A percentile compares a stretch with the other conserved stretches of the same genome.
These are phyloP conservation scores for Agastache rugosa DNA, from an alignment of 257 asterid species.

Conservation along the genomic window DNA sequence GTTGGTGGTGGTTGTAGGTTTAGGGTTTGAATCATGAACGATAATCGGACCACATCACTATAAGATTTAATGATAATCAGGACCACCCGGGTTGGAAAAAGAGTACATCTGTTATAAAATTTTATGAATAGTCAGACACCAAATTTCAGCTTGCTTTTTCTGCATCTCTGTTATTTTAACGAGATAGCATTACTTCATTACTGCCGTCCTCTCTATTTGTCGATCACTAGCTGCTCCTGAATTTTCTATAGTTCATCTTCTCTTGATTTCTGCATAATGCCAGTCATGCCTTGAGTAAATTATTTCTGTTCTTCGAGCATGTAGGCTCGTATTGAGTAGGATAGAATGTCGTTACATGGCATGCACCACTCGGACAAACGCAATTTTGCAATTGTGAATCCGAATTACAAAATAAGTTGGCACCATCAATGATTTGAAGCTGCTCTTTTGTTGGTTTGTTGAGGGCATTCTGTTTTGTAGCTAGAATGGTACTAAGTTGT, in stretches of 20 bases:
- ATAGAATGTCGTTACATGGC: not conserved
- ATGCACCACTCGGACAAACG: not conserved
- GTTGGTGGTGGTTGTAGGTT: conserved; percentile 15
- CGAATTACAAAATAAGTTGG: not conserved
- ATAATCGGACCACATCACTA: not conserved
- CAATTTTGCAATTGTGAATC: not conserved
- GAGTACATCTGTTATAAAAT: not conserved
- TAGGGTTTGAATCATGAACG: conserved; percentile 3
- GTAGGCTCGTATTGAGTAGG: not conserved
- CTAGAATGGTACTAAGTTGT: not conserved
- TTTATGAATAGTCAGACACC: not conserved
- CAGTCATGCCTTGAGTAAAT: not conserved
- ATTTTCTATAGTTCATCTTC: not conserved
- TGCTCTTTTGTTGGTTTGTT: not conserved
- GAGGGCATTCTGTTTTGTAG: not conserved
- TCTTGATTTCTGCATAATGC: not conserved
- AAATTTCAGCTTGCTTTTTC: not conserved
- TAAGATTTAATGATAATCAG: conserved; percentile 17
- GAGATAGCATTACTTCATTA: not conserved
- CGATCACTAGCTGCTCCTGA: not conserved
- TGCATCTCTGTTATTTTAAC: conserved; percentile 5
- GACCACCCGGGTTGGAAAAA: conserved; percentile 13
- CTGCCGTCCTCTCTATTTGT: not conserved
- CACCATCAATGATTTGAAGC: conserved; percentile 1
- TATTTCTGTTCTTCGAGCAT: not conserved